A percentile compares a stretch with the other conserved stretches of the same genome.
Evolutionary conservation across 345 rosid genomes (phyloP).

Genomic region (Passiflora organensis): DNA sequence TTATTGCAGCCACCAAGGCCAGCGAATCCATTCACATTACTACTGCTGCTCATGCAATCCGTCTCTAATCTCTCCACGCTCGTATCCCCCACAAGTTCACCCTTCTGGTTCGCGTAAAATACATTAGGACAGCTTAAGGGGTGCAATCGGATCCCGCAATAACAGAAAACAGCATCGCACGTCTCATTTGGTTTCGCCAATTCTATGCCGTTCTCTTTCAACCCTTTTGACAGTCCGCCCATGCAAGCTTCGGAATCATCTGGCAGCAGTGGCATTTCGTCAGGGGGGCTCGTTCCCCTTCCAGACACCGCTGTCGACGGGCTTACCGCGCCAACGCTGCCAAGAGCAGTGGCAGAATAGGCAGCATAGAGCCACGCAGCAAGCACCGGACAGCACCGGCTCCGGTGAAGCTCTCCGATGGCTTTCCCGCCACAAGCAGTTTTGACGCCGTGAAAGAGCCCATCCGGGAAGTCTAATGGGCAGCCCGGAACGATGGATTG

Average conservation of each 20-base stretch:
- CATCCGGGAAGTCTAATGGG: constrained; percentile 63
- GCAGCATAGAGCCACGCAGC: constrained; percentile 89
- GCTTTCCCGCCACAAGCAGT: constrained; percentile 42
- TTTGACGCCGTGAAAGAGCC: constrained; percentile 54
- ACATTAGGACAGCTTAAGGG: constrained; percentile 64
- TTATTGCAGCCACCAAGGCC: constrained; percentile 70
- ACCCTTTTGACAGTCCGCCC: constrained; percentile 50
- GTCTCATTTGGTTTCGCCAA: constrained; percentile 64
- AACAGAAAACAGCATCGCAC: constrained; percentile 80
- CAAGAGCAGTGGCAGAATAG: constrained; percentile 67
- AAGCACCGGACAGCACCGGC: constrained; percentile 83
- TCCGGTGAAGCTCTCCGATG: constrained; percentile 39
- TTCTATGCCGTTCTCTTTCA: constrained; percentile 61
- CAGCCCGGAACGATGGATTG: constrained; percentile 62
- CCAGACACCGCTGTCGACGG: neutral
- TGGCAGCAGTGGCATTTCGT: constrained; percentile 80
- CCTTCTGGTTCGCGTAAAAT: constrained; percentile 42
- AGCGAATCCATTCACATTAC: constrained; percentile 43
- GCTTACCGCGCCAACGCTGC: constrained; percentile 10
- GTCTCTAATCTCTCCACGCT: constrained; percentile 60
- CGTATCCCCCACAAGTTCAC: constrained; percentile 57
- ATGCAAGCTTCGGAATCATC: constrained; percentile 95
- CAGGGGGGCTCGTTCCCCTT: constrained; percentile 13
- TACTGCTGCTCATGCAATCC: constrained; percentile 54
- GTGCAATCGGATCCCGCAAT: constrained; percentile 82